Evolutionary conservation across 2,329 filamentous ascomycete species (phyloP), one percentile per base, ranked within the genome.

Genomic region (Colletotrichum eremochloae): DNA sequence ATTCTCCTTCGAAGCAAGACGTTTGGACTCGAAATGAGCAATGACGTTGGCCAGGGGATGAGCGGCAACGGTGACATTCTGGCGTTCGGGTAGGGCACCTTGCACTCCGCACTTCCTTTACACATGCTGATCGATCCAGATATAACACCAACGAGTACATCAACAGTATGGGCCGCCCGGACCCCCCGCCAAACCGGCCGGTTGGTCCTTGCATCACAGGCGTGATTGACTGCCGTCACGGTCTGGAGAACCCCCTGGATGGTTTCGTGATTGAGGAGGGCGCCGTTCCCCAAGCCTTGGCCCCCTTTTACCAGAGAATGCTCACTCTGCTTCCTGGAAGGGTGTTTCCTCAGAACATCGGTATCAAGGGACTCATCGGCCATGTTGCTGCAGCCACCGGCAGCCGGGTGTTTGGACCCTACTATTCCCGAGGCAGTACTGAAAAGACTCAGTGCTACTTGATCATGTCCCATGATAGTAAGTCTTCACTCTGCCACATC

Each of bases 11-110:
- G 89, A 53, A 91, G 89, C 75, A 89, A 86, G 77, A 83, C 87
- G 63, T 84, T 88, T 76, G 90, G 91, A 0, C 79, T 93, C 8
- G 75, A 80, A 0, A 86, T 90, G 82, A 92, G 90, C 75, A 81
- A 86, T 8, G 82, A 84, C 56, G 82, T 92, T 8, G 90, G 90
- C 2, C 84, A 85, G 65, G 86, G 86, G 63, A 91, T 91, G 86
- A 90, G 88, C 74, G 90, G 90, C 3, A 93, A 93, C 75, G 90
- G 91, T 2, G 90, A 92, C 74, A 89, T 92, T 75, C 78, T 92
- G n/a, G 87, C 86, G 2, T 92, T 92, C 77, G 90, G 88, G 83
- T 87, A 79, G 78, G 83, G 2, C 76, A 38, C 15, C 14, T 20
- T 40, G 14, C 31, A 11, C 15, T 40, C 8, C 11, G 3, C 24